These are phyloP conservation scores for Hymenoscyphus occultus DNA, from an alignment of 2,329 filamentous ascomycete species.

Conservation along the genomic window DNA sequence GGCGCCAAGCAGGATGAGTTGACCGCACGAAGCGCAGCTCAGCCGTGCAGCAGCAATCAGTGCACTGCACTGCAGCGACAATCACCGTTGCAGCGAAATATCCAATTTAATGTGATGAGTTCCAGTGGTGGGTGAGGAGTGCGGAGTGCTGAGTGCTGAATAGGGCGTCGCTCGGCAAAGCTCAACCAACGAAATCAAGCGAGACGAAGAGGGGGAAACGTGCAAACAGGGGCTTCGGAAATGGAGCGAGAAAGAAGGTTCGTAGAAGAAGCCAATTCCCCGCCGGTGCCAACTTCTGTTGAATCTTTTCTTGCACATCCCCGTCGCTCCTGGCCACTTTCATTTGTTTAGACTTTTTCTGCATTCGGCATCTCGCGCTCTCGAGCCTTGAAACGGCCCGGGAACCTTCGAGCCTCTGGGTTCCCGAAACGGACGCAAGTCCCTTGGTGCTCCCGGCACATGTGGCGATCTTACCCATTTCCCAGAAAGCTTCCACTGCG, in stretches of 20 bases:
- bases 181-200: constrained; percentile 1
- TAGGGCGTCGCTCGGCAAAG: not conserved
- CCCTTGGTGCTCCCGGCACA: not conserved
- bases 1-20: constrained; percentile 1
- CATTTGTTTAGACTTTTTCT: constrained; percentile 13
- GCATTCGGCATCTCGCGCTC: not conserved
- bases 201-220: not conserved
- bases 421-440: constrained; percentile 8
- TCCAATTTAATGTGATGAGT: not conserved
- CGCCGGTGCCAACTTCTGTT: constrained; percentile 4
- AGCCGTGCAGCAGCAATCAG: not conserved
- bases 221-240: not conserved
- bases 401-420: not conserved
- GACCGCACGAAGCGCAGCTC: not conserved
- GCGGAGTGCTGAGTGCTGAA: not conserved
- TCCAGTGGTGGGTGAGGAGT: not conserved
- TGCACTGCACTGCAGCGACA: too few relatives aligned
- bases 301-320: constrained; percentile 7
- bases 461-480: constrained; percentile 8
- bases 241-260: constrained; percentile 3
- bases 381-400: constrained; percentile 5
- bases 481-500: constrained; percentile 4
- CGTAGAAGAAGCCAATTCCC: not conserved
- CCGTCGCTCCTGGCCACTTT: constrained; percentile 7
- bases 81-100: too few relatives aligned